These are phyloP conservation scores for Huntiella abstrusa DNA, from an alignment of 2,329 filamentous ascomycete species.

Conservation along the genomic window DNA sequence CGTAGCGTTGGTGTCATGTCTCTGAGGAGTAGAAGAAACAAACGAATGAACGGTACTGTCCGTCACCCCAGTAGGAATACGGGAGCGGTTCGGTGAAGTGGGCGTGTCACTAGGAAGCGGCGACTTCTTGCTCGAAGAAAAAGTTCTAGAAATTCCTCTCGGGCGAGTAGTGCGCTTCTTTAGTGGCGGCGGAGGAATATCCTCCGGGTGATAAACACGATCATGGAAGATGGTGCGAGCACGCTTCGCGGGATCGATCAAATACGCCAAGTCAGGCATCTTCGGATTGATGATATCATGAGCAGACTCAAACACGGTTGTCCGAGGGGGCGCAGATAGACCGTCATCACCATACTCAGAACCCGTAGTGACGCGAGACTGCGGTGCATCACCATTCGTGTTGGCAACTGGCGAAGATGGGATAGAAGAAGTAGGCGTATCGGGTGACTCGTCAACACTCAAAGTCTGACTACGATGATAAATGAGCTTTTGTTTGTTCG, in stretches of 20 bases:
- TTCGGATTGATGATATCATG: constrained; percentile 84
- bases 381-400: not conserved
- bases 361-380: constrained; percentile 29
- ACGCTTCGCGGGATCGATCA: constrained; percentile 65
- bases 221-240: constrained; percentile 92
- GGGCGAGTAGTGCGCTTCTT: constrained; percentile 26
- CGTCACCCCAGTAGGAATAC: not conserved
- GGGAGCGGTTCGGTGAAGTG: constrained; percentile 11
- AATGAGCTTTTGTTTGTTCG: constrained; percentile 47
- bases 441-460: not conserved
- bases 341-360: constrained; percentile 26
- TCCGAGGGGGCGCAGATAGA: constrained; percentile 60
- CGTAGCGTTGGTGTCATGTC: not conserved
- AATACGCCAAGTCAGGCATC: constrained; percentile 59
- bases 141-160: constrained; percentile 8
- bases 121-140: not conserved
- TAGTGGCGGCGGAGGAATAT: constrained; percentile 68
- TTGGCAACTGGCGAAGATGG: constrained; percentile 17
- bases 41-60: constrained; percentile 1
- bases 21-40: not conserved
- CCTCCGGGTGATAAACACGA: constrained; percentile 78
- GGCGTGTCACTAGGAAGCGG: not conserved
- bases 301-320: constrained; percentile 87
- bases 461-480: constrained; percentile 65
- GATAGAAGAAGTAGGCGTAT: constrained; percentile 12